phyloP scores from a whole-genome alignment of 129 eudicot species.

The Centrapalus pauciflorus region DNA sequence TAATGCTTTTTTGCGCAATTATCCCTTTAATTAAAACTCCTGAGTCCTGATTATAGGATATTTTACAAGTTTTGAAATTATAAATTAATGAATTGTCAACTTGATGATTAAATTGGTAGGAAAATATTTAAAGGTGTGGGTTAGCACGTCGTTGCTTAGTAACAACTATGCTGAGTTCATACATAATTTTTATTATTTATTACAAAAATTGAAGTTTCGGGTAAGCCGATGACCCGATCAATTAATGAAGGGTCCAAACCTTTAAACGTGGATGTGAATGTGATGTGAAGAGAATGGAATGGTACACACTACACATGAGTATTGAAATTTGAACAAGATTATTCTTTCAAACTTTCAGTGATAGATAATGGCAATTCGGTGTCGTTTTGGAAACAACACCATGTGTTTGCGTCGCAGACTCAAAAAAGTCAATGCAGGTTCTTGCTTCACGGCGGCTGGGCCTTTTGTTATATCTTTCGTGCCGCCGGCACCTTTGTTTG shows the following conservation, averaged over 20 bases:
- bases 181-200: no score
- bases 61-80: no score
- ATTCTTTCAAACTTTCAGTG: neutral
- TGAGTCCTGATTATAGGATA: no score
- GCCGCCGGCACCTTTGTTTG: neutral
- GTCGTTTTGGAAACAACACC: constrained; percentile 10
- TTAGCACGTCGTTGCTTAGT: neutral
- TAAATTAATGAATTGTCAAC: neutral
- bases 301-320: neutral
- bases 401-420: neutral
- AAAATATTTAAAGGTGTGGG: constrained; percentile 18
- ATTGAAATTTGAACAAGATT: no score
- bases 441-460: no score
- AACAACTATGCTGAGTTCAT: no score
- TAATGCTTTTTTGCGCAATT: neutral
- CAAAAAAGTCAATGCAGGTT: constrained; percentile 12
- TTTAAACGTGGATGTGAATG: constrained; percentile 10
- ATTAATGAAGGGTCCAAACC: constrained; percentile 12
- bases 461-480: no score
- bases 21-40: neutral
- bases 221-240: no score
- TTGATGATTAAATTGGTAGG: neutral
- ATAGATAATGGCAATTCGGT: neutral
- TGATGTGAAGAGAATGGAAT: constrained; percentile 7
- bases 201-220: neutral